Conservation (phyloP, 306 rosid species). For the Crotalaria pallida region DNA sequence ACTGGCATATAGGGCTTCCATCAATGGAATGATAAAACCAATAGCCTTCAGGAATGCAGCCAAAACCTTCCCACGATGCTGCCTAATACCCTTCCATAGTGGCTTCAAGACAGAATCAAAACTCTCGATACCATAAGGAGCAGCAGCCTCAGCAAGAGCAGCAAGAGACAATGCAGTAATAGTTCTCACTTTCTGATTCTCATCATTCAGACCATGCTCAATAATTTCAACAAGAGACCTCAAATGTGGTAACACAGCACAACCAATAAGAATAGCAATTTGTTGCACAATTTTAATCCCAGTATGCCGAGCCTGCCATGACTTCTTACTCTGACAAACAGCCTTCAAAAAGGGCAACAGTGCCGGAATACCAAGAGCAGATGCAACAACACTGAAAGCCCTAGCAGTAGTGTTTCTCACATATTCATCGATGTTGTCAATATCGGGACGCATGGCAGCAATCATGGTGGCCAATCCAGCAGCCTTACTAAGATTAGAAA, state of each 20-base stretch:
- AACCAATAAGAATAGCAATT: slow-evolving; percentile 76
- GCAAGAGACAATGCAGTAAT: slow-evolving; percentile 74
- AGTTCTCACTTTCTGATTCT: slow-evolving; percentile 78
- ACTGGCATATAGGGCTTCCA: slow-evolving; percentile 76
- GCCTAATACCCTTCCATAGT: slow-evolving; percentile 75
- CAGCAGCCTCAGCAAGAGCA: slow-evolving; percentile 81
- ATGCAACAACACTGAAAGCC: slow-evolving; percentile 79
- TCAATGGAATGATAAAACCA: slow-evolving; percentile 67
- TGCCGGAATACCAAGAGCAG: slow-evolving; percentile 81
- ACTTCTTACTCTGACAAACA: slow-evolving; percentile 80
- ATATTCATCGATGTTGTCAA: slow-evolving; percentile 70
- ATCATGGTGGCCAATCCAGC: slow-evolving; percentile 87
- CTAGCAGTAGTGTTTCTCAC: slow-evolving; percentile 77
- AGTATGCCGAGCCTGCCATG: slow-evolving; percentile 81
- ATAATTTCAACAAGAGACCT: slow-evolving; percentile 72
- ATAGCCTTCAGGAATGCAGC: slow-evolving; percentile 77
- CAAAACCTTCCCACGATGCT: slow-evolving; percentile 79
- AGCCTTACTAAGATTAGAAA: slow-evolving; percentile 75
- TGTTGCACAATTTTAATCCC: slow-evolving; percentile 80
- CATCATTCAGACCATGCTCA: slow-evolving; percentile 69
- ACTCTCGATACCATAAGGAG: slow-evolving; percentile 79
- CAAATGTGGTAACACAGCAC: slow-evolving; percentile 70
- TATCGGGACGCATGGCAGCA: slow-evolving; percentile 82
- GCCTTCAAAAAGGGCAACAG: slow-evolving; percentile 72
- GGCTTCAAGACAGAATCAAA: slow-evolving; percentile 76